Conservation (phyloP, 2,329 filamentous ascomycete species). For the Lecanicillium sp. region DNA sequence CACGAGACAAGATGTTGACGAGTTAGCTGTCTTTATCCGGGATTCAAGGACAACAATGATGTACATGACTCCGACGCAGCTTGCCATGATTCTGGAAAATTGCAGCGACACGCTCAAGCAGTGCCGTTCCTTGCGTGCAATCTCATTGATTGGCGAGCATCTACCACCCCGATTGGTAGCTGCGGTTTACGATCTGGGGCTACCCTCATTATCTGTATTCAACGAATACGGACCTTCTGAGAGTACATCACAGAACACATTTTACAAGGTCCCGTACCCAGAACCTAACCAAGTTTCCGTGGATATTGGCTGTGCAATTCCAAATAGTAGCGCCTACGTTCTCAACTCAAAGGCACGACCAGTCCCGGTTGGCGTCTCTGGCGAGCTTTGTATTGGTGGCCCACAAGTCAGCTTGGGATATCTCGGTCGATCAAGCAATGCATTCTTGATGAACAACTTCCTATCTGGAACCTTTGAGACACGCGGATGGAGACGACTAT, state of each 20-base stretch:
- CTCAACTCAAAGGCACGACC: conserved; percentile 2
- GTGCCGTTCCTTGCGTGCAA: not conserved
- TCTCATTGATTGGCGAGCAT: conserved; percentile 4
- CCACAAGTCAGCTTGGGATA: conserved; percentile 8
- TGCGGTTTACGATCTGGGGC: conserved; percentile 1
- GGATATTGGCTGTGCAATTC: conserved; percentile 1
- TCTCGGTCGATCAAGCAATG: not conserved
- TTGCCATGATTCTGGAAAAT: conserved; percentile 5
- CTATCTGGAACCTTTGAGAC: not conserved
- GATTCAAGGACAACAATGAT: conserved; percentile 1
- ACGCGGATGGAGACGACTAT: conserved; percentile 30
- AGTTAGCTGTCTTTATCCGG: not conserved
- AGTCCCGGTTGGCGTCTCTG: not conserved
- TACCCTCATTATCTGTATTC: not conserved
- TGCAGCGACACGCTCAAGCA: not conserved
- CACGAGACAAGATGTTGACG: not conserved
- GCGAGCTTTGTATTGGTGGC: conserved; percentile 4
- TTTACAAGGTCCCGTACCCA: conserved; percentile 1
- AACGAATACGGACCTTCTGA: conserved; percentile 6
- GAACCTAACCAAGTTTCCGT: not conserved
- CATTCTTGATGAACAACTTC: conserved; percentile 1
- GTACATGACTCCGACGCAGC: conserved; percentile 7
- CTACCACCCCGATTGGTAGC: not conserved
- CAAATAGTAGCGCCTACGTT: conserved; percentile 1
- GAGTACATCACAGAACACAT: conserved; percentile 5